These are phyloP conservation scores for Nicotiana sylvestris DNA, from an alignment of 257 asterid species.

Conservation along the genomic window DNA sequence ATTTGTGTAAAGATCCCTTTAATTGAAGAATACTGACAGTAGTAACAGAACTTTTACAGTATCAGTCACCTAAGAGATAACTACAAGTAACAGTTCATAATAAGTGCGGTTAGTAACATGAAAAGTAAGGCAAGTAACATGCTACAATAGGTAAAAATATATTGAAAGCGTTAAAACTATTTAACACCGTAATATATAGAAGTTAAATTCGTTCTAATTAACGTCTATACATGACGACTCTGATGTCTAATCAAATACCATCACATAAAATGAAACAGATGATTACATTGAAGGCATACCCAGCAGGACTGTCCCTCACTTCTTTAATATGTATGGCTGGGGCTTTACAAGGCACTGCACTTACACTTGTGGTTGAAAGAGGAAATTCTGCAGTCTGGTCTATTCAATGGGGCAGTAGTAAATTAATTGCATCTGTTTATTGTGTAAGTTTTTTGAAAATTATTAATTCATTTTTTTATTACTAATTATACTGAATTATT, in stretches of 20 bases:
- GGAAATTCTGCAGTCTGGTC: conserved; percentile 46
- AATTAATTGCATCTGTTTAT: conserved; percentile 46
- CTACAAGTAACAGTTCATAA: no score
- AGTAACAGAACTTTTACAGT: no score
- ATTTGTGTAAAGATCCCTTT: no score
- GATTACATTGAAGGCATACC: conserved; percentile 47
- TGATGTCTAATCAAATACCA: no score
- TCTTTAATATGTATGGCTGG: conserved; percentile 51
- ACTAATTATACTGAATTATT: neutral
- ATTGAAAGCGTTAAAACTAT: neutral
- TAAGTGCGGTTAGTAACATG: no score
- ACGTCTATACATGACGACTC: no score
- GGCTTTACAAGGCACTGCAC: conserved; percentile 37
- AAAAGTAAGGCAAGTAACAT: no score
- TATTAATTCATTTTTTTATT: neutral
- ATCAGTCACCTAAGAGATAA: no score
- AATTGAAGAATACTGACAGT: no score
- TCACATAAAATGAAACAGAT: neutral
- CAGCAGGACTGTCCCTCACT: conserved; percentile 58
- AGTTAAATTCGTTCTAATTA: no score
- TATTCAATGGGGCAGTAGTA: conserved; percentile 40
- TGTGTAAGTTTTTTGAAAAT: conserved; percentile 27
- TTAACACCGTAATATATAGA: no score
- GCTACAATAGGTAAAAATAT: no score
- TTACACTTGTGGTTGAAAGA: conserved; percentile 48